Base-by-base conservation (phyloP, 495 filamentous ascomycete species). In the Aspergillus carlsbadensis region DNA sequence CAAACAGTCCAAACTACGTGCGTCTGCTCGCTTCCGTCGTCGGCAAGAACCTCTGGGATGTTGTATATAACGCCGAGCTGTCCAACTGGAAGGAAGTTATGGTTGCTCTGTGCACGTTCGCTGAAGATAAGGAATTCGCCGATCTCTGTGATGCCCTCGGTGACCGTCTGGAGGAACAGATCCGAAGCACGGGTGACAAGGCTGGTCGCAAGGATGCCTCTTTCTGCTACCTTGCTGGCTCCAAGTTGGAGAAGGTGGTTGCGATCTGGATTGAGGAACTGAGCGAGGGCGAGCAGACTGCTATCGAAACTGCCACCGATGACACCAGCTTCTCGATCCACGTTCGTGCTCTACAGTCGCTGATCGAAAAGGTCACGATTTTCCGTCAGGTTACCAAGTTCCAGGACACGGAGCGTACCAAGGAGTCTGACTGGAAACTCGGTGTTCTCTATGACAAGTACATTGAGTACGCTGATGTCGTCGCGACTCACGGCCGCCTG, bases 301-400 rank as follows among this genome's bases (percentile, higher is more conserved):
- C 83, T 33, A 77, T 92, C 59, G 79, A 90, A 56, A 78, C 86
- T 41, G 77, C 81, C 10, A 72, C 78, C 47, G 82, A 84, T 51
- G 88, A 89, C 60, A 90, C 89, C 17, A 86, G 81, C 54, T 99
- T 97, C 76, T 95, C 93, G 6, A 82, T 98, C 45, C 95, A 98
- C 60, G 94, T 92, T 46, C 84, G 84, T 53, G 87, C 88, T 40
- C 74, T 99, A 52, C 95, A 98, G 64, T 84, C 87, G 47, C 89
- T 99, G 69, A 94, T 99, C 56, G 94, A 99, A 76, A 99, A 98
- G 77, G 94, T 99, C 46, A 96, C 92, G 2, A 85, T 99, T 37
- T 98, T 99, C 84, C 88, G 94, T 47, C 82, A 96, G 63, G 92
- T 94, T 40, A 92, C 90, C 50, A 92, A 93, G 61, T 99, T 96